Base-by-base conservation (phyloP, 202 grass and related monocot species). In the Panicum virgatum region DNA sequence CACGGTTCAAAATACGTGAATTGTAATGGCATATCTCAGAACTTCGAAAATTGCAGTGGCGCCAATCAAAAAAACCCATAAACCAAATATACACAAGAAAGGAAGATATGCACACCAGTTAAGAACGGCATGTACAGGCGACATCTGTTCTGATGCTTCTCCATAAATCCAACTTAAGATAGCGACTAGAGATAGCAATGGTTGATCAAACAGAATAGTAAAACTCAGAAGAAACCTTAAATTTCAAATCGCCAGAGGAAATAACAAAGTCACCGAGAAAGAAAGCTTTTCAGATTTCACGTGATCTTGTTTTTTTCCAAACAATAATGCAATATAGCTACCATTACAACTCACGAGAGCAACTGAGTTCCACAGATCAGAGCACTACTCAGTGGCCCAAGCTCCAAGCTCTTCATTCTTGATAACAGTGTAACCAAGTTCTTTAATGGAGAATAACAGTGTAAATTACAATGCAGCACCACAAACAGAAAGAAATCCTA, bases 341-440 rank as follows among this genome's bases (percentile, higher is more conserved):
- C 30, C 1, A 27, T 58, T 56, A 68, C 62, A 69, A 77, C 13
- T 51, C 10, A 81, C 36, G 40, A 34, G 9, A 11, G 23, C 37
- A 62, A 62, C 40, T 32, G 38, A 47, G 68, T 20, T 79, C 59
- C 53, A 73, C 12, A 74, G 73, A 68, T 52, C 44, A 25, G 30
- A 59, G 48, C 7, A 51, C 16, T 39, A 38, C 20, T 18, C 12
- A 13, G 15, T 34, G 5, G 29, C n/a, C 9, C 27, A 25, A 66
- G 39, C 30, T 74, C 74, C 29, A 88, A 52, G 76, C 43, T 62
- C 51, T 69, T 69, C 42, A 84, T 43, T 69, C 43, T n/a, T n/a
- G n/a, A n/a, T n/a, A n/a, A n/a, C n/a, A 67, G 48, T 27, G 51
- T 66, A 59, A 61, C 50, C 18, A 43, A 73, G 68, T 54, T 82